Conservation (phyloP, 345 rosid species). For the Leavenworthia alabamica region DNA sequence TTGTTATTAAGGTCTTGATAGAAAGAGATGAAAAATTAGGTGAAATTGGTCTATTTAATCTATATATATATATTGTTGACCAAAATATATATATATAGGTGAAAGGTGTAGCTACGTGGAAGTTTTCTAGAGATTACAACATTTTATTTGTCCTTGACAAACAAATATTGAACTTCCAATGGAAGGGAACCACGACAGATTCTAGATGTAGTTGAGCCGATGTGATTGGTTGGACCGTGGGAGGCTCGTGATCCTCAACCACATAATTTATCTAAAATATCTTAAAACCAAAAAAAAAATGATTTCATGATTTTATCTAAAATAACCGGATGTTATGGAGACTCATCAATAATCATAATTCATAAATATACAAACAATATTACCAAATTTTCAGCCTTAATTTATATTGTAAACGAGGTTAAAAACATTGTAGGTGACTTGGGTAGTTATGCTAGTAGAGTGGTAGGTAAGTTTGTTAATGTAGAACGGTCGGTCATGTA, state of each 20-base stretch:
- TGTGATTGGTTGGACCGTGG: slow-evolving; percentile 24
- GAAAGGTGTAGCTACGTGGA: slow-evolving; percentile 15
- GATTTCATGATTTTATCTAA: slow-evolving; percentile 5
- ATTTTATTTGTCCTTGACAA: background rate
- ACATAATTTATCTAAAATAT: too few relatives aligned
- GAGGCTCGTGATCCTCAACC: slow-evolving; percentile 36
- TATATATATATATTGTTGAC: too few relatives aligned
- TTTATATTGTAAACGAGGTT: background rate
- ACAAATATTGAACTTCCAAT: background rate
- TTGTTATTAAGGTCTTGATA: background rate
- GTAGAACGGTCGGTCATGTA: slow-evolving; percentile 9
- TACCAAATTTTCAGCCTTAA: background rate
- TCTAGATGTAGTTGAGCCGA: slow-evolving; percentile 21
- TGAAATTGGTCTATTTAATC: background rate
- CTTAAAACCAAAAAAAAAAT: too few relatives aligned
- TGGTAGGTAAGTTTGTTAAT: slow-evolving; percentile 14
- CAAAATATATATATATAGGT: background rate
- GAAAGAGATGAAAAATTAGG: background rate
- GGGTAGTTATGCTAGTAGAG: slow-evolving; percentile 5
- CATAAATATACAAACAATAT: background rate
- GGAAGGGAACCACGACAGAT: slow-evolving; percentile 19
- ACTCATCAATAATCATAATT: background rate
- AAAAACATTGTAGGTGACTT: background rate
- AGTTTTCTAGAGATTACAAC: slow-evolving; percentile 1
- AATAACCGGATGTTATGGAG: background rate